Conservation (phyloP, 305 asterid genomes). For the Plantago lanceolata region DNA sequence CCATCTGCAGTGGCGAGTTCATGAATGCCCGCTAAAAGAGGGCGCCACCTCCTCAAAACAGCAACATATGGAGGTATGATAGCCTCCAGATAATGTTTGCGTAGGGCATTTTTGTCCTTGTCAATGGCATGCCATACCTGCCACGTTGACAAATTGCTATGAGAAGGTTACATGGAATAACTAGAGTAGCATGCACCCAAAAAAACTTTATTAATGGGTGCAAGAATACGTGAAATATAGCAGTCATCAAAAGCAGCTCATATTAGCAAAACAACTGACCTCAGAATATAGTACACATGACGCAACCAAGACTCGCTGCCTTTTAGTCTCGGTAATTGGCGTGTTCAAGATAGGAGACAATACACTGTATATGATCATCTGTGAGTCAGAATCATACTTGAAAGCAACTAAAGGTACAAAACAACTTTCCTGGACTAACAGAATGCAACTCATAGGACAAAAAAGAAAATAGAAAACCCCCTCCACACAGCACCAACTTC, state of each 20-base stretch:
- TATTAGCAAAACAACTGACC: conserved; percentile 49
- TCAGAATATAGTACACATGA: conserved; percentile 91
- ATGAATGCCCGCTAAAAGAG: conserved; percentile 95
- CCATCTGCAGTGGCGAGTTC: conserved; percentile 94
- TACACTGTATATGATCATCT: conserved; percentile 58
- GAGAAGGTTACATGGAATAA: conserved; percentile 24
- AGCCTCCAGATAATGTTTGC: conserved; percentile 88
- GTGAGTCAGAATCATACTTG: conserved; percentile 30
- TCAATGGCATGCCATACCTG: conserved; percentile 95
- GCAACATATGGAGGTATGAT: conserved; percentile 98
- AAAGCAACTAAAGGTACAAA: neutral
- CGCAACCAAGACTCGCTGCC: conserved; percentile 96
- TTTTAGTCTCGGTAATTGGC: conserved; percentile 88
- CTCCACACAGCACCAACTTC: conserved; percentile 18
- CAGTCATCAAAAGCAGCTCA: neutral
- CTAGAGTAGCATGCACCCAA: conserved; percentile 9
- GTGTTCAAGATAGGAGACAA: conserved; percentile 90
- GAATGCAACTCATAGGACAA: conserved; percentile 21
- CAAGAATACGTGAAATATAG: conserved; percentile 19
- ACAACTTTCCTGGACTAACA: conserved; percentile 2
- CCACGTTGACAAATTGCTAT: conserved; percentile 28
- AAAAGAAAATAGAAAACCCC: conserved; percentile 19
- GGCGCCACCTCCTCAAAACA: conserved; percentile 93
- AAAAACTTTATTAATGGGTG: conserved; percentile 18
- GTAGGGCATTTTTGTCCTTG: conserved; percentile 72